These are phyloP conservation scores for Decorospora gaudefroyi DNA, from an alignment of 2,329 filamentous ascomycete species.

Conservation along the genomic window DNA sequence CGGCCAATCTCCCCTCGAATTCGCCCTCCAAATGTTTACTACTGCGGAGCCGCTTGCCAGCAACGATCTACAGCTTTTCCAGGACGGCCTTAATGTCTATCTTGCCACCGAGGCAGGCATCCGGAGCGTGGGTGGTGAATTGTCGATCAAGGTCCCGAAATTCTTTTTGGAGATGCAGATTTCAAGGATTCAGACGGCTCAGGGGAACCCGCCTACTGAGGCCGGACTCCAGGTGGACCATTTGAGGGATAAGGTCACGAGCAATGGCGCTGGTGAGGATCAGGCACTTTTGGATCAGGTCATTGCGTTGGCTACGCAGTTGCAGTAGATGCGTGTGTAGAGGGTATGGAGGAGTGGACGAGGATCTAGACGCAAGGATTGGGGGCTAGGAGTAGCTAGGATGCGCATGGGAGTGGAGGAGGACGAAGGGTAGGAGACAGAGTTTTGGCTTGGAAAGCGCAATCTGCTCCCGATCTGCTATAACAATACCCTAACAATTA, in stretches of 20 bases:
- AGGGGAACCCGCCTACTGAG: constrained; percentile 59
- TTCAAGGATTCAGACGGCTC: constrained; percentile 62
- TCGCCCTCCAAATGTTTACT: constrained; percentile 60
- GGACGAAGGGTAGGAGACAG: neutral
- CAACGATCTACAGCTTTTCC: constrained; percentile 58
- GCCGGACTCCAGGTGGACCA: constrained; percentile 61
- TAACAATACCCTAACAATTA: neutral
- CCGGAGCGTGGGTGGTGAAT: constrained; percentile 57
- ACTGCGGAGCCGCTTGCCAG: constrained; percentile 56
- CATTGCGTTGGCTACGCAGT: constrained; percentile 25
- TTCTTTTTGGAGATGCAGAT: constrained; percentile 66
- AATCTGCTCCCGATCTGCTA: too few relatives aligned
- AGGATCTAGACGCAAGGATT: too few relatives aligned
- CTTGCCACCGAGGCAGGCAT: constrained; percentile 64
- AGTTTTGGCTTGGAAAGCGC: too few relatives aligned
- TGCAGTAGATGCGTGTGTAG: constrained; percentile 11
- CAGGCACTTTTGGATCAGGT: constrained; percentile 59
- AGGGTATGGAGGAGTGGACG: neutral
- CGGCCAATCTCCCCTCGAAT: constrained; percentile 56
- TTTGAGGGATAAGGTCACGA: constrained; percentile 61
- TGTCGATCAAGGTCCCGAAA: constrained; percentile 65
- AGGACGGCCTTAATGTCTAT: constrained; percentile 61
- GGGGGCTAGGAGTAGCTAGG: neutral
- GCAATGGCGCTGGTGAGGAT: constrained; percentile 58
- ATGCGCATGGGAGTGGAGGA: neutral